These are phyloP conservation scores for Protomyces pachydermus DNA, from an alignment of 1,139 yeast species.

Conservation along the genomic window DNA sequence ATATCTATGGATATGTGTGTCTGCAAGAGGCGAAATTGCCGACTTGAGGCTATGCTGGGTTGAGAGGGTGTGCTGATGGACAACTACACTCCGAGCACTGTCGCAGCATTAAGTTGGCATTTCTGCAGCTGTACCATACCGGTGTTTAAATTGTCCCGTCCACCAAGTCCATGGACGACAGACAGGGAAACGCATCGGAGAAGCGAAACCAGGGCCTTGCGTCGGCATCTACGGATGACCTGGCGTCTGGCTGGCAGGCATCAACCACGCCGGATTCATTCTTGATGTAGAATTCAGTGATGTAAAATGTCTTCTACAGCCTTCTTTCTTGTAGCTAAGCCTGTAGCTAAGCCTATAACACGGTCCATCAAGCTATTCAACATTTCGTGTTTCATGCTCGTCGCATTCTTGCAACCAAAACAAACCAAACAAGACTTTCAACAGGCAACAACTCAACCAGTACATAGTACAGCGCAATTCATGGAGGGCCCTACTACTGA, in stretches of 20 bases:
- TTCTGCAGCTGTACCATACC: background rate
- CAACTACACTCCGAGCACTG: too few species aligned
- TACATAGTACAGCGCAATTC: background rate
- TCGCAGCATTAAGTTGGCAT: too few species aligned
- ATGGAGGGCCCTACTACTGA: background rate
- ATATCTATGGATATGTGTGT: too few species aligned
- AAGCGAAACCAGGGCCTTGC: slow-evolving; percentile 1
- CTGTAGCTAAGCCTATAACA: background rate
- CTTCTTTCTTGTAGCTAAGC: background rate
- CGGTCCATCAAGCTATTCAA: background rate
- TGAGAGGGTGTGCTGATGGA: too few species aligned
- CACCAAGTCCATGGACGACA: slow-evolving; percentile 17
- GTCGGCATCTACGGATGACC: background rate
- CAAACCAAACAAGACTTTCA: too few species aligned
- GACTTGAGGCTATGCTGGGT: too few species aligned
- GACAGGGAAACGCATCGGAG: slow-evolving; percentile 28
- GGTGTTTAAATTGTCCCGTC: slow-evolving; percentile 27
- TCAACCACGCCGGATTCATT: slow-evolving; percentile 26
- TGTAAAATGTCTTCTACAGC: slow-evolving; percentile 21
- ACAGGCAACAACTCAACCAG: background rate
- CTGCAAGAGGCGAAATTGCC: too few species aligned
- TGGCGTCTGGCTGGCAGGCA: slow-evolving; percentile 6
- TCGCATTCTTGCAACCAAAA: background rate
- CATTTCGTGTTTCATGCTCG: background rate
- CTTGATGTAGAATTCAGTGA: slow-evolving; percentile 17